Conservation (phyloP, 1,139 yeast genomes). For the Entelexis sorbosivorans region DNA sequence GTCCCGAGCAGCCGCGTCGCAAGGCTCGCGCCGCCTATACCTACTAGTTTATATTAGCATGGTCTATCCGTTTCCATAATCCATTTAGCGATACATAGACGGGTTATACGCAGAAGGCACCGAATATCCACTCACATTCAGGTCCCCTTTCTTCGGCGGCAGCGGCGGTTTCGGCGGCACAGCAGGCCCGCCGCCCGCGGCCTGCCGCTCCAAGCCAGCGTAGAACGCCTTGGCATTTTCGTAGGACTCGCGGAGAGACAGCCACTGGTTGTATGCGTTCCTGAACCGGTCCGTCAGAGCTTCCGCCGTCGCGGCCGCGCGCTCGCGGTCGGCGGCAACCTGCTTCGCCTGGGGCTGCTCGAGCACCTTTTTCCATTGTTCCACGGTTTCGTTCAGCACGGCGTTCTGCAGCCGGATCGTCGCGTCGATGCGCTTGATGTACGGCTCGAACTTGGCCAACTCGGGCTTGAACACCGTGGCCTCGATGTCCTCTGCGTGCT, state of each 20-base stretch:
- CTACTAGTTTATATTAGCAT: no score
- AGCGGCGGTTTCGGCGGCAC: slow-evolving; percentile 17
- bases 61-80: no score
- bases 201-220: slow-evolving; percentile 41
- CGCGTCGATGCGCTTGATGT: slow-evolving; percentile 54
- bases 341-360: slow-evolving; percentile 35
- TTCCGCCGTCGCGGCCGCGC: slow-evolving; percentile 34
- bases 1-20: no score
- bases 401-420: slow-evolving; percentile 54
- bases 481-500: slow-evolving; percentile 40
- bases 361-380: slow-evolving; percentile 47
- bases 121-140: slow-evolving; percentile 23
- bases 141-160: slow-evolving; percentile 12
- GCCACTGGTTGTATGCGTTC: slow-evolving; percentile 44
- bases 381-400: slow-evolving; percentile 46
- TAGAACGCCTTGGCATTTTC: slow-evolving; percentile 56
- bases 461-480: slow-evolving; percentile 53
- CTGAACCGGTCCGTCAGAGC: slow-evolving; percentile 41
- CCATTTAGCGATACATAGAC: slow-evolving; percentile 23
- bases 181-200: slow-evolving; percentile 23
- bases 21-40: no score
- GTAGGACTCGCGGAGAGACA: slow-evolving; percentile 47
- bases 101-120: slow-evolving; percentile 29
- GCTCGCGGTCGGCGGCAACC: slow-evolving; percentile 31
- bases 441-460: slow-evolving; percentile 64